phyloP scores from a whole-genome alignment of 257 asterid species.

The Solanum appendiculatum region DNA sequence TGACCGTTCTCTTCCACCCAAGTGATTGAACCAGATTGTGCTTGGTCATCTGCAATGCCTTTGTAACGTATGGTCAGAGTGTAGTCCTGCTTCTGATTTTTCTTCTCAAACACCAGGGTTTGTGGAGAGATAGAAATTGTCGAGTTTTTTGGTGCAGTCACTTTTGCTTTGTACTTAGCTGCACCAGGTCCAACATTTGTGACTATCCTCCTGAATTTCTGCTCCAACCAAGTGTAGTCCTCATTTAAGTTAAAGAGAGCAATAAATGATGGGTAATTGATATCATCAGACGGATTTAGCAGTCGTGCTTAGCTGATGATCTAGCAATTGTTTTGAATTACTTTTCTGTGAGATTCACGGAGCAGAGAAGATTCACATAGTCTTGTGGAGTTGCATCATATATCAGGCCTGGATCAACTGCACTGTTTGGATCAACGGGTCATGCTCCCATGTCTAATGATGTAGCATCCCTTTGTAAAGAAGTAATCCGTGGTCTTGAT shows the following conservation, averaged over 20 bases:
- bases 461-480: neutral
- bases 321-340: neutral
- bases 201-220: slow-evolving; percentile 1
- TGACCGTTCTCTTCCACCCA: neutral
- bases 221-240: neutral
- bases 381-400: slow-evolving; percentile 7
- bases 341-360: neutral
- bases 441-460: slow-evolving; percentile 10
- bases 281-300: neutral
- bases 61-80: neutral
- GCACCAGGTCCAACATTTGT: slow-evolving; percentile 7
- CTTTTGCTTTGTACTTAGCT: neutral
- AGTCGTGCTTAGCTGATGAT: neutral
- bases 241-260: neutral
- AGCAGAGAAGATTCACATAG: slow-evolving; percentile 6
- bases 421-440: neutral
- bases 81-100: neutral
- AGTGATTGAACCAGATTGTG: neutral
- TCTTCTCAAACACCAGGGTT: neutral
- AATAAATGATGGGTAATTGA: slow-evolving; percentile 11
- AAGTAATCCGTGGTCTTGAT: neutral
- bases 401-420: slow-evolving; percentile 11
- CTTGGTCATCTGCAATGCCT: neutral
- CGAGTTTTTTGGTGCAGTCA: neutral
- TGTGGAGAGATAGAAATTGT: neutral